Base-by-base conservation (phyloP, 1,284 basidiomycete species). In the Entoloma clypeatum region DNA sequence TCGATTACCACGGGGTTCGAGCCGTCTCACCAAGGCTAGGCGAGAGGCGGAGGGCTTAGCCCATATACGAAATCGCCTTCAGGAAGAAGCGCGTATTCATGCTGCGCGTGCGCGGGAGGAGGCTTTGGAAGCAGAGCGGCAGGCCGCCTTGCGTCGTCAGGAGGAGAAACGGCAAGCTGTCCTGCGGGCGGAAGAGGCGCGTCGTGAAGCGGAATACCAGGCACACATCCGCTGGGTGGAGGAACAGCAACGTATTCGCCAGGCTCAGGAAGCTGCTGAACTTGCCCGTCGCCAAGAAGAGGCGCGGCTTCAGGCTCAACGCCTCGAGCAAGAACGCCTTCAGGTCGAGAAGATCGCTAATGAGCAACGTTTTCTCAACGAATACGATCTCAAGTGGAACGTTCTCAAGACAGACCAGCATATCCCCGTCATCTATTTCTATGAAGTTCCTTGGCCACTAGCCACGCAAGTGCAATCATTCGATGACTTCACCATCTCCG, bases 371-470 rank as follows among this genome's bases (percentile, higher is more conserved):
- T 5, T 23, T 13, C 46, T 44, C 41, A 9, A 39, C 14, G 13
- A 31, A 11, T 72, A 72, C 47, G 65, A 70, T 14, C 48, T 19
- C 29, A 67, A 65, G 40, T 72, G 71, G 71, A 46, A 54, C n/a
- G 58, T 58, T 19, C 58, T 73, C 30, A 60, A 58, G 42, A 29
- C 39, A 14, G 33, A 40, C 11, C 56, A 36, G 21, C 31, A 31
- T 7, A 35, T 37, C 9, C 23, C 37, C 6, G 11, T 32, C 1
- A 33, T 67, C 35, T 32, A 50, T 11, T 59, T 63, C 44, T 17
- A n/a, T 19, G 57, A 69, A 33, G 51, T 77, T 43, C 74, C 75
- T 6, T 76, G 74, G 74, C 75, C 75, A 0, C 41, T 67, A n/a
- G n/a, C n/a, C n/a, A n/a, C 23, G 53, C 74, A 17, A 33, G 38